These are phyloP conservation scores for Posidonia australis DNA, from an alignment of 106 monocot genomes.

Conservation along the genomic window DNA sequence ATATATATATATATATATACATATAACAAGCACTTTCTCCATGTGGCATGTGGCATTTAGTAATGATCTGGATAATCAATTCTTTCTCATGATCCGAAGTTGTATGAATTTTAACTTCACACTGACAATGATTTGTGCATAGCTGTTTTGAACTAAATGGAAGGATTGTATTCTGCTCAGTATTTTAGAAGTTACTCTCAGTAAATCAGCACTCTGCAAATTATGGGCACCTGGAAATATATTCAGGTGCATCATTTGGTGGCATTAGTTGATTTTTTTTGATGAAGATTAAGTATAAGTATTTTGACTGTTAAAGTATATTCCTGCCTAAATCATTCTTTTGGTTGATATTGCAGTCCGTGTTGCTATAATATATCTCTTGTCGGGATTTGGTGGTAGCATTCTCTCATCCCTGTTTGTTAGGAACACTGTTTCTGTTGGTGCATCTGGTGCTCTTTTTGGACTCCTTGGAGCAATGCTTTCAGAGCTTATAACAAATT, in stretches of 20 bases:
- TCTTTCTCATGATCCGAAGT: no score
- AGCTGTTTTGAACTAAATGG: no score
- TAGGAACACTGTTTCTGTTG: constrained; percentile 14
- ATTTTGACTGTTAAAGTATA: neutral
- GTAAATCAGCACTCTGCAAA: no score
- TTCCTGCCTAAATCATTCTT: neutral
- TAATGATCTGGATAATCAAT: no score
- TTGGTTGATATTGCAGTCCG: constrained; percentile 10
- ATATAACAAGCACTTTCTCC: neutral
- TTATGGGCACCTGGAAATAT: no score
- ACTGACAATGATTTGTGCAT: no score
- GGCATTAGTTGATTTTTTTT: neutral
- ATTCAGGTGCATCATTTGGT: neutral
- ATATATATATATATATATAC: no score
- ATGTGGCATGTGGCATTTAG: no score
- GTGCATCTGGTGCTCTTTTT: constrained; percentile 27
- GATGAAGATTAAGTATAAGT: neutral
- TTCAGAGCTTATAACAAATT: constrained; percentile 27
- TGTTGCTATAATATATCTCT: constrained; percentile 12
- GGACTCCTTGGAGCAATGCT: constrained; percentile 28
- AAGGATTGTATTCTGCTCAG: no score
- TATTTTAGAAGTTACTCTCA: no score
- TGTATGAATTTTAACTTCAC: no score
- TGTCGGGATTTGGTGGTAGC: constrained; percentile 24
- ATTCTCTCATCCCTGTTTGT: constrained; percentile 16